Conservation (phyloP, 768 basidiomycete genomes). For the Russula brevipes region DNA sequence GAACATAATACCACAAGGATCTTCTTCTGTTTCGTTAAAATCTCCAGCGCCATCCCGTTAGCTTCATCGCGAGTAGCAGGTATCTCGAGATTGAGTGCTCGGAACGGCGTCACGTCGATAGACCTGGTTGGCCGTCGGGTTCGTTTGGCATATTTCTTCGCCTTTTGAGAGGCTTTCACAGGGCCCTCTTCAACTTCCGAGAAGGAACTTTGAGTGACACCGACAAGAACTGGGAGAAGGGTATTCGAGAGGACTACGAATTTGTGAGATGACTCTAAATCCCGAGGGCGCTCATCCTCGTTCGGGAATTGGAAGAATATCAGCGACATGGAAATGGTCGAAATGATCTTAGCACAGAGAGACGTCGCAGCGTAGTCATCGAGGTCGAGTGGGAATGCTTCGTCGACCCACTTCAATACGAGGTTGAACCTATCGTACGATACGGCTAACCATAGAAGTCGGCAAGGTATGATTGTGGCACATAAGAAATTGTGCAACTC, state of each 20-base stretch:
- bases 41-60: conserved; percentile 15
- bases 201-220: background rate
- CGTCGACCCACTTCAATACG: conserved; percentile 13
- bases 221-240: background rate
- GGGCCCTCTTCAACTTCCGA: background rate
- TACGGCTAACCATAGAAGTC: conserved; percentile 1
- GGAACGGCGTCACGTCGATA: conserved; percentile 32
- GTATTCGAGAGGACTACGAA: conserved; percentile 5
- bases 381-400: conserved; percentile 7
- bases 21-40: conserved; percentile 28
- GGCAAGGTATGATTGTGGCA: background rate
- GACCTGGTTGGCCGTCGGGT: conserved; percentile 6
- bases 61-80: conserved; percentile 30
- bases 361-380: conserved; percentile 2
- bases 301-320: conserved; percentile 7
- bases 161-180: conserved; percentile 31
- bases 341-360: conserved; percentile 5
- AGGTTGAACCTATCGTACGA: conserved; percentile 7
- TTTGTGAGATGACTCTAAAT: conserved; percentile 9
- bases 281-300: background rate
- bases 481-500: background rate
- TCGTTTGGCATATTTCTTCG: conserved; percentile 28
- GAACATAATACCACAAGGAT: conserved; percentile 25
- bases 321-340: conserved; percentile 13
- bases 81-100: conserved; percentile 27